A percentile compares a stretch with the other conserved stretches of the same genome.
Evolutionary conservation across 1,284 basidiomycete genomes (phyloP).

Genomic region (Kwoniella shivajii): DNA sequence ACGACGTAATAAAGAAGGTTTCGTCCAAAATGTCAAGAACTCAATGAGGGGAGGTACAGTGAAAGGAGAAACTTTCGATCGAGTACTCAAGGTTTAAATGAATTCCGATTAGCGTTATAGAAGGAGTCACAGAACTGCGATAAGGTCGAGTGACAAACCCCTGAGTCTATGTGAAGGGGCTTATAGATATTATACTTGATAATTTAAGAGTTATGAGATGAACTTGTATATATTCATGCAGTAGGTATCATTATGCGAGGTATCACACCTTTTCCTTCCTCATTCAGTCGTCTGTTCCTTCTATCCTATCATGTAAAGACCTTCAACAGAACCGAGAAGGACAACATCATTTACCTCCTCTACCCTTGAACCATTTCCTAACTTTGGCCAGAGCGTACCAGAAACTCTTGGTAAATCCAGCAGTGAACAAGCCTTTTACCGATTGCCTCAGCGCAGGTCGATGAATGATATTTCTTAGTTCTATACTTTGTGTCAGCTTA

Average conservation of each 20-base stretch:
- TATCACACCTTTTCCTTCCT: slow-evolving; percentile 3
- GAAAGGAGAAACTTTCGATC: slow-evolving; percentile 75
- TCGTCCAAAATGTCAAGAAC: slow-evolving; percentile 75
- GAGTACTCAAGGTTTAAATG: slow-evolving; percentile 58
- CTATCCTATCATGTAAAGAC: neutral
- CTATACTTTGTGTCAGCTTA: too few relatives aligned
- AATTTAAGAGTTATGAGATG: too few relatives aligned
- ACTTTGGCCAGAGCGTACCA: slow-evolving; percentile 76
- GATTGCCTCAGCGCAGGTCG: slow-evolving; percentile 81
- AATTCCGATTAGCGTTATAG: neutral
- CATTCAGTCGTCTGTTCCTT: too few relatives aligned
- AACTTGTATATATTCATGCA: slow-evolving; percentile 9
- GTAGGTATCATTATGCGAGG: slow-evolving; percentile 17
- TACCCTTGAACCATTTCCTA: slow-evolving; percentile 72
- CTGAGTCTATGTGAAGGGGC: too few relatives aligned
- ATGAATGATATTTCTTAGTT: slow-evolving; percentile 75
- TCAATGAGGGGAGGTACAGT: slow-evolving; percentile 79
- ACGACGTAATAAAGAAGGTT: slow-evolving; percentile 76
- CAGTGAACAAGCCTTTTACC: slow-evolving; percentile 81
- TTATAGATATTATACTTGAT: too few relatives aligned
- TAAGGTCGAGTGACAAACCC: too few relatives aligned
- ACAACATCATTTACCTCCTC: slow-evolving; percentile 6
- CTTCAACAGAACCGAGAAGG: too few relatives aligned
- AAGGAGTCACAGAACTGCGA: too few relatives aligned
- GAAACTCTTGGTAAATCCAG: slow-evolving; percentile 75